Conservation (phyloP, 225 moss, liverwort and hornwort species). For the Sphagnum contortum region DNA sequence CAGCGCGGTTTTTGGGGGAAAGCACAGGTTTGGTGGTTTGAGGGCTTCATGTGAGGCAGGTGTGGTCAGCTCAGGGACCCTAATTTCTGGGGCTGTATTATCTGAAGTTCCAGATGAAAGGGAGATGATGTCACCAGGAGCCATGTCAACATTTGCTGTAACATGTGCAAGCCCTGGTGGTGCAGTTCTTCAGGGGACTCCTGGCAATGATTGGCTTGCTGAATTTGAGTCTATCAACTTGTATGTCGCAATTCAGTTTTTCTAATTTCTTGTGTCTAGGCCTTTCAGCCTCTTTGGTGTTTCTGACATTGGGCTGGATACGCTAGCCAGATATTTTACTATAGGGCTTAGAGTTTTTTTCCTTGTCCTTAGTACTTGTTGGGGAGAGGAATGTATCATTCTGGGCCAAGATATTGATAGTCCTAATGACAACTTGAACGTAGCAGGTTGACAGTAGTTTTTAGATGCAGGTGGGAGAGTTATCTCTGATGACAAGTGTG, state of each 20-base stretch:
- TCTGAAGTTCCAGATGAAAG: slow-evolving; percentile 34
- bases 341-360: too few relatives aligned
- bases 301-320: too few relatives aligned
- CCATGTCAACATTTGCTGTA: slow-evolving; percentile 8
- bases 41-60: slow-evolving; percentile 42
- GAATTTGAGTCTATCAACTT: slow-evolving; percentile 32
- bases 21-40: slow-evolving; percentile 33
- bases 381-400: background rate
- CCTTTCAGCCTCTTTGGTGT: background rate
- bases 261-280: too few relatives aligned
- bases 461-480: background rate
- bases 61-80: slow-evolving; percentile 28
- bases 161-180: slow-evolving; percentile 29
- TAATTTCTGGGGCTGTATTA: slow-evolving; percentile 3
- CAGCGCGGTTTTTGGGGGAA: slow-evolving; percentile 37
- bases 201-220: slow-evolving; percentile 42
- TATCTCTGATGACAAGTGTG: background rate
- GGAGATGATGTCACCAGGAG: slow-evolving; percentile 55
- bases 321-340: too few relatives aligned
- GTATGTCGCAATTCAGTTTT: slow-evolving; percentile 11
- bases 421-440: too few relatives aligned
- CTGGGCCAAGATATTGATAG: too few relatives aligned
- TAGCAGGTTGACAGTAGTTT: too few relatives aligned
- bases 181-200: slow-evolving; percentile 41
- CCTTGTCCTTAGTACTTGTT: too few relatives aligned